These are phyloP conservation scores for Phytophthora hibernalis DNA, from an alignment of 352 stramenopile species.

Conservation along the genomic window DNA sequence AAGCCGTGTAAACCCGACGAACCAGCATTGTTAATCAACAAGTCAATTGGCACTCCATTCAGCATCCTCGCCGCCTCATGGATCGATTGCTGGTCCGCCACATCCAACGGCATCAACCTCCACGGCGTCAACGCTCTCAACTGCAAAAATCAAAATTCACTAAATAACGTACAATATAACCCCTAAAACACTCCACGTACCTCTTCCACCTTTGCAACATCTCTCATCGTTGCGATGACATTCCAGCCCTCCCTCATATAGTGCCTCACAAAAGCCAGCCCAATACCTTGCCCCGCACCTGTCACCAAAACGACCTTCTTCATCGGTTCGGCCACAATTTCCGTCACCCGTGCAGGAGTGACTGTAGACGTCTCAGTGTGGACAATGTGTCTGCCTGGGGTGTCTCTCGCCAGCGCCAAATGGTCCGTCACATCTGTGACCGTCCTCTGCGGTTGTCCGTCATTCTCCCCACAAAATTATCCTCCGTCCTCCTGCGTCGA, in stretches of 20 bases:
- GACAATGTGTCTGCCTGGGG: background rate
- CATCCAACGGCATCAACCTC: conserved; percentile 39
- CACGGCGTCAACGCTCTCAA: conserved; percentile 20
- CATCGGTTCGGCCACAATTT: background rate
- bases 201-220: conserved; percentile 29
- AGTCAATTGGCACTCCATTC: conserved; percentile 49
- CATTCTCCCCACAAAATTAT: conserved; percentile 1
- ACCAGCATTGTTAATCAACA: conserved; percentile 74
- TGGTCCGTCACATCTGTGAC: conserved; percentile 29
- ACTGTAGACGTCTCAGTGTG: background rate
- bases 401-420: conserved; percentile 24
- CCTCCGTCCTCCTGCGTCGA: conserved; percentile 8
- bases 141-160: conserved; percentile 15
- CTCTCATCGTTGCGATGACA: conserved; percentile 53
- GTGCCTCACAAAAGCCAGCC: conserved; percentile 50
- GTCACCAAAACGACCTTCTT: conserved; percentile 59
- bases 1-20: conserved; percentile 35
- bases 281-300: conserved; percentile 49
- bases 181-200: conserved; percentile 9
- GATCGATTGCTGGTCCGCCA: conserved; percentile 44
- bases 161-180: background rate
- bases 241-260: conserved; percentile 56
- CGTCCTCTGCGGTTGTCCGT: conserved; percentile 15
- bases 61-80: conserved; percentile 38
- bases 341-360: background rate